A percentile compares a stretch with the other conserved stretches of the same genome.
Conservation (phyloP, 2,329 filamentous ascomycete genomes). For the Lachnellula suecica region DNA sequence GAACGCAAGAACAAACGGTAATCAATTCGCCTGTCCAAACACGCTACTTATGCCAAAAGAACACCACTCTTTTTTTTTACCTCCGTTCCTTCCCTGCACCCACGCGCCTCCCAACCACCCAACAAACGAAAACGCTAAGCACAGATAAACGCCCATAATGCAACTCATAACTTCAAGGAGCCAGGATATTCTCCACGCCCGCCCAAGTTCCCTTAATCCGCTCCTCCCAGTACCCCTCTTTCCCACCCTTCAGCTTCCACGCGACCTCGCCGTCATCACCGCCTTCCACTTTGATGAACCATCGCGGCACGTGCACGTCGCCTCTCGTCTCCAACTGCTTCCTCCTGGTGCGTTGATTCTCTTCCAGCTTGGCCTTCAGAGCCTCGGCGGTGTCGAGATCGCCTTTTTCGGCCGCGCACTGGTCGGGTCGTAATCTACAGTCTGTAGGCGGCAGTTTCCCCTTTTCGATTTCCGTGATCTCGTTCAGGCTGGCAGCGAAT, state of each 20-base stretch:
- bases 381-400: constrained; percentile 81
- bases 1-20: too few species aligned
- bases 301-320: constrained; percentile 71
- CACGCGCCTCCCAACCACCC: neutral
- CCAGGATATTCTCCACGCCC: constrained; percentile 52
- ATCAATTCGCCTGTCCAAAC: constrained; percentile 7
- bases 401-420: constrained; percentile 79
- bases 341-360: constrained; percentile 75
- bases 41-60: constrained; percentile 5
- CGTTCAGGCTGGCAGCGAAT: constrained; percentile 85
- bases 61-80: neutral
- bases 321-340: constrained; percentile 74
- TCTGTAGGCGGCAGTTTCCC: constrained; percentile 78
- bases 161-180: constrained; percentile 4
- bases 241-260: constrained; percentile 76
- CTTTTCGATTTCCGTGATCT: constrained; percentile 79
- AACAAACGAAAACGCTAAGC: neutral
- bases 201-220: constrained; percentile 67
- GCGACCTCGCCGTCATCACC: constrained; percentile 63
- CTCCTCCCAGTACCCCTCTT: constrained; percentile 93
- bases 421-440: constrained; percentile 80
- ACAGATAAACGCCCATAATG: neutral
- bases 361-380: constrained; percentile 81
- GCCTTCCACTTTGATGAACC: constrained; percentile 73
- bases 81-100: neutral